Percentiles rank a stretch among this genome's conserved stretches.
Conservation (phyloP, 2,329 filamentous ascomycete genomes). For the Penicillium freii region DNA sequence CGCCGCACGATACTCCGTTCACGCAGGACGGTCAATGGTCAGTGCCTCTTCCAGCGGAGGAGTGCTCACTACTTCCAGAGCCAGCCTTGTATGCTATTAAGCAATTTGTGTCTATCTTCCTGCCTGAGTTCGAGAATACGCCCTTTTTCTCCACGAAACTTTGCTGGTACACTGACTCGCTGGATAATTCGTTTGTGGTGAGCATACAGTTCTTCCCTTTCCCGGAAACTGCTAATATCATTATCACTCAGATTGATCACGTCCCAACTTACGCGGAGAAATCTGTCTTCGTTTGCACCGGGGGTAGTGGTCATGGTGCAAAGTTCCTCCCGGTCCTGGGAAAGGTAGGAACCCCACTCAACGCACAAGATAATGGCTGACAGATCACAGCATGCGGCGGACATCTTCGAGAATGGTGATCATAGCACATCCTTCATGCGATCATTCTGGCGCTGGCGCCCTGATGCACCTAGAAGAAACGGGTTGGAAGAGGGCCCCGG, state of each 20-base stretch:
- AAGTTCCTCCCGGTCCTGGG: constrained; percentile 40
- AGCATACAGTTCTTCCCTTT: neutral
- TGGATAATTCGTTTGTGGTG: constrained; percentile 36
- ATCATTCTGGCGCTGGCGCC: constrained; percentile 34
- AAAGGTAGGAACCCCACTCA: constrained; percentile 17
- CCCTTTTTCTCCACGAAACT: constrained; percentile 30
- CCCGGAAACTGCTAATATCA: neutral
- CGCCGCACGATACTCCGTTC: constrained; percentile 28
- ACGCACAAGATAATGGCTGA: constrained; percentile 5
- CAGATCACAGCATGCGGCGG: constrained; percentile 30
- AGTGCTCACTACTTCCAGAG: constrained; percentile 23
- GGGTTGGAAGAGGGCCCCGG: constrained; percentile 33
- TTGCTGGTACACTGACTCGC: constrained; percentile 40
- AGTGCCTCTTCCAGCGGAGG: constrained; percentile 26
- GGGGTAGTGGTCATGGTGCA: constrained; percentile 39
- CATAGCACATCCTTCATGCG: constrained; percentile 31
- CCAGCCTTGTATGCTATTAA: constrained; percentile 23
- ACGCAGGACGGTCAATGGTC: constrained; percentile 35
- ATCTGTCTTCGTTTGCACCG: constrained; percentile 37
- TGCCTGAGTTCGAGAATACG: constrained; percentile 27
- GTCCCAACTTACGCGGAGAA: constrained; percentile 30
- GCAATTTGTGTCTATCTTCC: constrained; percentile 24
- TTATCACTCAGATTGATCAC: constrained; percentile 29
- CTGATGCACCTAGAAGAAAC: constrained; percentile 25
- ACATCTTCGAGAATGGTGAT: constrained; percentile 30